Conservation (phyloP, 1,139 yeast genomes). For the Blastobotrys illinoisensis region DNA sequence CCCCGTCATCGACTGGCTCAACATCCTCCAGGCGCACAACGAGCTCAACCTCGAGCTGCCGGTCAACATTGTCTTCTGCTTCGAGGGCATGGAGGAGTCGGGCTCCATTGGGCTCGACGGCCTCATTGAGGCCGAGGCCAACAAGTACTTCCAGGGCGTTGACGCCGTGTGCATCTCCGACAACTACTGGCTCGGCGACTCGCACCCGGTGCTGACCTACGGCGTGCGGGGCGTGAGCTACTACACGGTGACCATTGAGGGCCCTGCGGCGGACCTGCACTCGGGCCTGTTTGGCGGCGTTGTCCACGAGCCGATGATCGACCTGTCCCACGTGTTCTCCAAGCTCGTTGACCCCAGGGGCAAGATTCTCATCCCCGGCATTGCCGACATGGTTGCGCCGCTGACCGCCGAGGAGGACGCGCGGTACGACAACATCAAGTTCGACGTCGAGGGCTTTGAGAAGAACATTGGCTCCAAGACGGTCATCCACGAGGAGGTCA, state of each 20-base stretch:
- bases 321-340: conserved; percentile 69
- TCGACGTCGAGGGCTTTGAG: conserved; percentile 76
- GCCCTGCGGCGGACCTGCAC: conserved; percentile 97
- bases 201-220: conserved; percentile 92
- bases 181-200: conserved; percentile 97
- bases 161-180: conserved; percentile 95
- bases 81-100: conserved; percentile 99
- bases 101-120: conserved; percentile 91
- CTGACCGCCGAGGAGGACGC: conserved; percentile 69
- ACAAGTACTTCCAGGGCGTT: conserved; percentile 72
- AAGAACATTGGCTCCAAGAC: conserved; percentile 86
- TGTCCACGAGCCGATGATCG: conserved; percentile 97
- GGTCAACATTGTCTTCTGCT: conserved; percentile 85
- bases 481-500: conserved; percentile 67
- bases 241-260: conserved; percentile 73
- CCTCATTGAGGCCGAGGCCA: conserved; percentile 73
- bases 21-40: conserved; percentile 83
- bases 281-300: conserved; percentile 97
- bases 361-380: conserved; percentile 78
- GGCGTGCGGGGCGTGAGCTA: conserved; percentile 97
- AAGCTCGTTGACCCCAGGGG: conserved; percentile 71
- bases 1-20: conserved; percentile 96
- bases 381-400: conserved; percentile 91
- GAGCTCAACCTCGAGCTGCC: conserved; percentile 84
- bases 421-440: conserved; percentile 81